Conservation (phyloP, 768 basidiomycete genomes). For the Mycena epipterygia region DNA sequence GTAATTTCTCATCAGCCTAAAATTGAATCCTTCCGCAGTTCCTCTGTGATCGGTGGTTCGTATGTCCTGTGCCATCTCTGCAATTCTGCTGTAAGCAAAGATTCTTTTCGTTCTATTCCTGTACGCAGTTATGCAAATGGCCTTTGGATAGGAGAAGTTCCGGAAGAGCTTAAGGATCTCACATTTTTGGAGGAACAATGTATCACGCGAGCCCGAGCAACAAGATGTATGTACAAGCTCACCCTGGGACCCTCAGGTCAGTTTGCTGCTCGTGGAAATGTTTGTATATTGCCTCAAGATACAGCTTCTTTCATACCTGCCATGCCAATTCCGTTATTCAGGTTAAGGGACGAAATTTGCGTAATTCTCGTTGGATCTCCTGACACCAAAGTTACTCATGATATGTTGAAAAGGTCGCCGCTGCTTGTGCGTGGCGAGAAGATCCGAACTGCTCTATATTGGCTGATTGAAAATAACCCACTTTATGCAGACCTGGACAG, state of each 20-base stretch:
- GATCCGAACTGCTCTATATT: slow-evolving; percentile 9
- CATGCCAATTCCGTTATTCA: slow-evolving; percentile 32
- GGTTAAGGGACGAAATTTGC: slow-evolving; percentile 34
- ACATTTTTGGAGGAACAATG: slow-evolving; percentile 40
- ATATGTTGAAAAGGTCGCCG: slow-evolving; percentile 28
- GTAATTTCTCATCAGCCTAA: slow-evolving; percentile 5
- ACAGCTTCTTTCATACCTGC: slow-evolving; percentile 7
- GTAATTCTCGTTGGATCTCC: slow-evolving; percentile 39
- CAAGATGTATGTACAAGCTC: slow-evolving; percentile 38
- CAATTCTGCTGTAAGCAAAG: slow-evolving; percentile 15
- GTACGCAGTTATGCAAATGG: slow-evolving; percentile 40
- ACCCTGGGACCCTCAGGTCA: slow-evolving; percentile 31
- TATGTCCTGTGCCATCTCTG: slow-evolving; percentile 25
- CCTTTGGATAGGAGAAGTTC: slow-evolving; percentile 35
- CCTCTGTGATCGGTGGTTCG: slow-evolving; percentile 1
- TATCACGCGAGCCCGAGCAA: slow-evolving; percentile 33
- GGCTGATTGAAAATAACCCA: too few relatives aligned
- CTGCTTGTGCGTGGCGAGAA: slow-evolving; percentile 28
- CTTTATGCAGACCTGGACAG: slow-evolving; percentile 28
- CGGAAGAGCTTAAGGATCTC: slow-evolving; percentile 26
- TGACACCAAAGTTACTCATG: slow-evolving; percentile 27
- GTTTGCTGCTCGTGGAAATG: slow-evolving; percentile 39
- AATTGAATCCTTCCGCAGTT: slow-evolving; percentile 3
- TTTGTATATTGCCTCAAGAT: slow-evolving; percentile 38
- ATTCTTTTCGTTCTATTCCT: slow-evolving; percentile 27